These are phyloP conservation scores for Arachnopeziza araneosa DNA, from an alignment of 2,329 filamentous ascomycete species.

Conservation along the genomic window DNA sequence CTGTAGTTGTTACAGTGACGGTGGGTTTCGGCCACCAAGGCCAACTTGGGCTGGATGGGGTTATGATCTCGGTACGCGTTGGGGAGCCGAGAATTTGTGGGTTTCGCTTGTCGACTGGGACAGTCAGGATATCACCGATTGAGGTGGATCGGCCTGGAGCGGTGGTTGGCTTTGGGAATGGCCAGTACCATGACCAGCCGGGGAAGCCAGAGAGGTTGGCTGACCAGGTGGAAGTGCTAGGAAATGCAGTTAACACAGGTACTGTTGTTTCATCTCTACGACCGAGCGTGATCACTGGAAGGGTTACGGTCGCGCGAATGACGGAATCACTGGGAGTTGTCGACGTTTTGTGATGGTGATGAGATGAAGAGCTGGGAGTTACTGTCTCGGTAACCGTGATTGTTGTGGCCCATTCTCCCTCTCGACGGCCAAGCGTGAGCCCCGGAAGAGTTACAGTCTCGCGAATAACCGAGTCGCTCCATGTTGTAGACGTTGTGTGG, in stretches of 20 bases:
- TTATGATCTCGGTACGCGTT: not conserved
- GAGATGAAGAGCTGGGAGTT: not conserved
- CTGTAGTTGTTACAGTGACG: not conserved
- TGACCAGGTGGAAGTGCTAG: not conserved
- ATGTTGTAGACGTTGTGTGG: not conserved
- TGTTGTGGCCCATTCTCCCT: not conserved
- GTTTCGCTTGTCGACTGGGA: conserved; percentile 1
- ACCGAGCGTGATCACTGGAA: not conserved
- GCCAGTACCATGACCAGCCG: not conserved
- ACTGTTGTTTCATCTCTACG: not conserved
- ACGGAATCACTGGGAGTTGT: not conserved
- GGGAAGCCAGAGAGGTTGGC: not conserved
- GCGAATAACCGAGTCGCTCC: not conserved
- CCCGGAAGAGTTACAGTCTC: not conserved
- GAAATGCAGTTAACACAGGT: not conserved
- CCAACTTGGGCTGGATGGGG: not conserved
- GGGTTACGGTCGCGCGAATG: not conserved
- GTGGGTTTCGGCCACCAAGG: not conserved
- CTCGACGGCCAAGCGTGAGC: not conserved
- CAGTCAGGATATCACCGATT: not conserved
- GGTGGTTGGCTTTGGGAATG: not conserved
- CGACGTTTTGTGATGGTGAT: not conserved
- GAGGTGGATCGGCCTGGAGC: not conserved
- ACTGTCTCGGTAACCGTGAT: not conserved
- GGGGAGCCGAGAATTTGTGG: conserved; percentile 6